A percentile compares a stretch with the other conserved stretches of the same genome.
phyloP scores from a whole-genome alignment of 768 basidiomycete species.

The Leccinum pellstonianum region DNA sequence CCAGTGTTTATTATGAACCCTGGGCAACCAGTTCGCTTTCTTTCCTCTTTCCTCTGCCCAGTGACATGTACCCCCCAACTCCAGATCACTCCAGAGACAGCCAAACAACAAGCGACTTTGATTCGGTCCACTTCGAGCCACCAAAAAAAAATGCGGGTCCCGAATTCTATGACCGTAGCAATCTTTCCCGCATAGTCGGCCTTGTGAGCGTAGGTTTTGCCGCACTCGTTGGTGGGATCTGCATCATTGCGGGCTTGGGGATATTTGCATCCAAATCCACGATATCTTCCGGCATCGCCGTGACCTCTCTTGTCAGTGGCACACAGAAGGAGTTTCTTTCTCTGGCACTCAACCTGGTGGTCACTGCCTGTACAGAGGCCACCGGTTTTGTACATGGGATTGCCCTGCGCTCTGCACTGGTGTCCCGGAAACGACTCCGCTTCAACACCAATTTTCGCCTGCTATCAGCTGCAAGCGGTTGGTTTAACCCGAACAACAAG shows the following conservation, averaged over 20 bases:
- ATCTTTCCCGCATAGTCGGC: conserved; percentile 23
- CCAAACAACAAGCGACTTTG: conserved; percentile 17
- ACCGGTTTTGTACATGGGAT: conserved; percentile 31
- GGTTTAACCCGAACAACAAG: conserved; percentile 25
- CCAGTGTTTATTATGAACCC: no score
- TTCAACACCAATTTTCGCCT: conserved; percentile 34
- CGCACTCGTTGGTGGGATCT: conserved; percentile 22
- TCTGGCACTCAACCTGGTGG: conserved; percentile 29
- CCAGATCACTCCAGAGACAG: conserved; percentile 7
- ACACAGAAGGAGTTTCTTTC: conserved; percentile 22
- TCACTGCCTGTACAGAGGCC: conserved; percentile 29
- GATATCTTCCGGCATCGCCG: conserved; percentile 24
- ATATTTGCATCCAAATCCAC: conserved; percentile 24
- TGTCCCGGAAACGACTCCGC: conserved; percentile 23
- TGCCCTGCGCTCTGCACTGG: conserved; percentile 27
- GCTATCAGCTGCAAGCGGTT: conserved; percentile 23
- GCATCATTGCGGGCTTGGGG: conserved; percentile 25
- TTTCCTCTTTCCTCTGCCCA: neutral
- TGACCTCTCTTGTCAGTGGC: conserved; percentile 14
- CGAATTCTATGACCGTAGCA: conserved; percentile 30
- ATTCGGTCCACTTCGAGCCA: conserved; percentile 18
- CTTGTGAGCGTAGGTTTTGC: conserved; percentile 28
- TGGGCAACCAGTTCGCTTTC: neutral
- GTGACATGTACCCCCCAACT: conserved; percentile 6
- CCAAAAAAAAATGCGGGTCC: conserved; percentile 23